Percentiles rank a stretch among this genome's conserved stretches.
Evolutionary conservation across 768 basidiomycete species (phyloP).

Genomic region (Mycena vitilis): DNA sequence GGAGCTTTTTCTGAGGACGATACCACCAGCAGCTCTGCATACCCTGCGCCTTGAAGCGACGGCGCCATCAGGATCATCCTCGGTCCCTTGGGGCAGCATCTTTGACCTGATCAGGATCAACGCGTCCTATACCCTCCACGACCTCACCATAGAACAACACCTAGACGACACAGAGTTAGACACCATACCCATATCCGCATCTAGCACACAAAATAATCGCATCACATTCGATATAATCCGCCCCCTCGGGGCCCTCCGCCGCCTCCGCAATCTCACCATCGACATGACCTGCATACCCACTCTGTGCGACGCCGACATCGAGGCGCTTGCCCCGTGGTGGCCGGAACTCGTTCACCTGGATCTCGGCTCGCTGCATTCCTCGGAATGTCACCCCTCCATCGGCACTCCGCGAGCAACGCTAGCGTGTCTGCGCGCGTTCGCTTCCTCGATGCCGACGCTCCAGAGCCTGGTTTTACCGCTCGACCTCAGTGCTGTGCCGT

Average conservation of each 20-base stretch:
- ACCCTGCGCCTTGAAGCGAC: constrained; percentile 52
- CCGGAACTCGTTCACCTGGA: constrained; percentile 57
- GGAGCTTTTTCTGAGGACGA: constrained; percentile 47
- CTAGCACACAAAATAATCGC: constrained; percentile 34
- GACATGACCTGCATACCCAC: constrained; percentile 54
- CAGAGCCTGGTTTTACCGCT: constrained; percentile 48
- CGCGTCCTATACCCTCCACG: constrained; percentile 45
- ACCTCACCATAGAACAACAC: constrained; percentile 58
- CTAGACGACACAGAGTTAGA: constrained; percentile 46
- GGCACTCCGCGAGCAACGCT: constrained; percentile 42
- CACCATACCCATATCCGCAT: constrained; percentile 34
- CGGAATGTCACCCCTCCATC: constrained; percentile 36
- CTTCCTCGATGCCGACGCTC: constrained; percentile 43
- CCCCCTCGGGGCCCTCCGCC: constrained; percentile 47
- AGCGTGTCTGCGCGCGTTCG: constrained; percentile 43
- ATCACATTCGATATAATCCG: constrained; percentile 48
- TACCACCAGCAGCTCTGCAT: constrained; percentile 48
- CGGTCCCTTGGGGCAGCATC: constrained; percentile 46
- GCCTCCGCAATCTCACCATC: constrained; percentile 50
- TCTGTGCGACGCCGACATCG: constrained; percentile 53
- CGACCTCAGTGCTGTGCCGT: constrained; percentile 29
- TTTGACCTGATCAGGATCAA: constrained; percentile 46
- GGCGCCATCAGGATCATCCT: constrained; percentile 35
- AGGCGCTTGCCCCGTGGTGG: constrained; percentile 56
- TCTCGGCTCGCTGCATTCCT: constrained; percentile 47